Percentiles rank a stretch among this genome's conserved stretches.
Evolutionary conservation across 768 basidiomycete genomes (phyloP).

Genomic region (Sarcodon aspratus): DNA sequence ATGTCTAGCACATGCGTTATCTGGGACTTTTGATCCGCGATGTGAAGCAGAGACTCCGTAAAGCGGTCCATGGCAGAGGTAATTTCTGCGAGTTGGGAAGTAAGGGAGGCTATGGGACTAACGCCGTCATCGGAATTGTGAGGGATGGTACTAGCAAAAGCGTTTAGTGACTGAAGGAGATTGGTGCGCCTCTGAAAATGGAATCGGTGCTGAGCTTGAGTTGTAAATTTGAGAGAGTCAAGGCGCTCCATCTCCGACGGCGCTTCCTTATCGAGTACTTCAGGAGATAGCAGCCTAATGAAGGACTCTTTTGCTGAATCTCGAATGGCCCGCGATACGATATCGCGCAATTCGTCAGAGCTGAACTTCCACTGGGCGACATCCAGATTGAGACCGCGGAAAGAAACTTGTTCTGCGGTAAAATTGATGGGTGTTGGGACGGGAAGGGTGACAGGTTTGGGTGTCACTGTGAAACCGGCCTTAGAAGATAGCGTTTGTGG

Average conservation of each 20-base stretch:
- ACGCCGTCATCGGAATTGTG: constrained; percentile 22
- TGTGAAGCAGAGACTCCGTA: constrained; percentile 42
- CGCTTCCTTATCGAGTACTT: constrained; percentile 48
- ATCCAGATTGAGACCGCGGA: constrained; percentile 61
- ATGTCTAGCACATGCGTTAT: constrained; percentile 46
- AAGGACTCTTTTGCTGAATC: constrained; percentile 58
- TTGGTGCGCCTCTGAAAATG: constrained; percentile 55
- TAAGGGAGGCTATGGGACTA: constrained; percentile 29
- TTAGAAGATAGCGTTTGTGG: constrained; percentile 2
- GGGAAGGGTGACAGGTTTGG: constrained; percentile 22
- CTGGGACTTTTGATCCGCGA: constrained; percentile 55
- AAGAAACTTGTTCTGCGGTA: constrained; percentile 42
- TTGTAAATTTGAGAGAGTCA: constrained; percentile 33
- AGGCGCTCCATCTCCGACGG: constrained; percentile 51
- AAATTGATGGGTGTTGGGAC: constrained; percentile 45
- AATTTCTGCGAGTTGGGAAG: constrained; percentile 49
- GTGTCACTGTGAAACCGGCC: constrained; percentile 7
- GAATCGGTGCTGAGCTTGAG: constrained; percentile 60
- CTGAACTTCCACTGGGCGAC: constrained; percentile 52
- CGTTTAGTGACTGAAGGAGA: constrained; percentile 59
- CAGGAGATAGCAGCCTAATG: constrained; percentile 55
- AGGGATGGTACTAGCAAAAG: constrained; percentile 26
- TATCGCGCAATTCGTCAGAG: constrained; percentile 48
- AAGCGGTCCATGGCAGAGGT: constrained; percentile 47
- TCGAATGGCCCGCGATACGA: constrained; percentile 64